Conservation (phyloP, 176 grass and related monocot species). For the Rhynchospora breviuscula region DNA sequence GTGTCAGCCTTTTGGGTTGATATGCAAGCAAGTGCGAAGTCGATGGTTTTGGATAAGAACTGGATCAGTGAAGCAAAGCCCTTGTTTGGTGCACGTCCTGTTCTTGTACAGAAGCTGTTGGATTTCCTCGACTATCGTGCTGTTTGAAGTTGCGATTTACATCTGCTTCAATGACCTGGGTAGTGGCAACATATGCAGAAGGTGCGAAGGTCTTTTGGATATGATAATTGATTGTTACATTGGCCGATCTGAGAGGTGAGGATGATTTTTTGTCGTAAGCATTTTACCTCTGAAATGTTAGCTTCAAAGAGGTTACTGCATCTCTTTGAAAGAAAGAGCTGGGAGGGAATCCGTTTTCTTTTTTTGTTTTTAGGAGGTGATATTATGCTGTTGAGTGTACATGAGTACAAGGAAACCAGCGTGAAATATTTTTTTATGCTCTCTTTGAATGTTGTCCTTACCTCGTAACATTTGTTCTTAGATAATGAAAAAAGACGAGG, state of each 20-base stretch:
- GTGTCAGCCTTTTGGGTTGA: constrained; percentile 66
- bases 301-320: not conserved
- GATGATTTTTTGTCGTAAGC: not conserved
- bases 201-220: not conserved
- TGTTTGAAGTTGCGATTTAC: constrained; percentile 42
- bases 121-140: constrained; percentile 69
- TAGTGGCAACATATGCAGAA: not conserved
- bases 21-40: constrained; percentile 68
- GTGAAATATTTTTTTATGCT: not conserved
- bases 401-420: not conserved
- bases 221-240: not conserved
- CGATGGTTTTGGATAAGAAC: constrained; percentile 67
- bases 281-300: not conserved
- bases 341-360: not conserved
- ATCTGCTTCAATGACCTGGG: not conserved
- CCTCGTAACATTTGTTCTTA: no score
- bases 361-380: not conserved
- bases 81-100: constrained; percentile 57
- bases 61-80: constrained; percentile 84
- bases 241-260: not conserved
- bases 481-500: no score
- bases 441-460: not conserved
- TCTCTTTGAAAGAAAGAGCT: not conserved
- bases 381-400: not conserved
- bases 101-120: constrained; percentile 76